phyloP scores from a whole-genome alignment of 345 rosid species.

The Euphorbia lathyris region DNA sequence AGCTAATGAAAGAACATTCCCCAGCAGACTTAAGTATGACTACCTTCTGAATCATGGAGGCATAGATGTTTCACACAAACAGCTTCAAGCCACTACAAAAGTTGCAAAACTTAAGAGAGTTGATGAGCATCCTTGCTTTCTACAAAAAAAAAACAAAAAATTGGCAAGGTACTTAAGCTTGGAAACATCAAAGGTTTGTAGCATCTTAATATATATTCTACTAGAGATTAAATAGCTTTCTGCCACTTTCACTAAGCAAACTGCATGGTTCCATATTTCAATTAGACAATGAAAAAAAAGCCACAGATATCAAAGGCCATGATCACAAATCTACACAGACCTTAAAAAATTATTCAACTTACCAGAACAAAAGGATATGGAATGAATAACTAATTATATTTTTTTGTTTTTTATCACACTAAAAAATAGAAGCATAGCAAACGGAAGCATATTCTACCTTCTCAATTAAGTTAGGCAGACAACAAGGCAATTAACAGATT shows the following conservation, averaged over 20 bases:
- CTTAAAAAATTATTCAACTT: slow-evolving; percentile 9
- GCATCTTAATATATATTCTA: slow-evolving; percentile 44
- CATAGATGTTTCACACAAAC: slow-evolving; percentile 66
- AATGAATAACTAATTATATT: not conserved
- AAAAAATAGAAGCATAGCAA: not conserved
- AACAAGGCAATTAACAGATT: not conserved
- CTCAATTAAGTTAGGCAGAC: not conserved
- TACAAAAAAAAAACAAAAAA: too few species aligned
- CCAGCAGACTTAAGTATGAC: slow-evolving; percentile 8
- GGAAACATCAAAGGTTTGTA: slow-evolving; percentile 45
- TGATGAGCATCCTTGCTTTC: slow-evolving; percentile 60
- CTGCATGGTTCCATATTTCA: slow-evolving; percentile 44
- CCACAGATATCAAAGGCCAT: too few species aligned
- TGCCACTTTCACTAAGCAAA: slow-evolving; percentile 29
- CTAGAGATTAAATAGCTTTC: slow-evolving; percentile 62
- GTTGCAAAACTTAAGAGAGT: slow-evolving; percentile 46
- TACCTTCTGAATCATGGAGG: slow-evolving; percentile 80
- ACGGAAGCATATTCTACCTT: not conserved
- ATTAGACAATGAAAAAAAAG: slow-evolving; percentile 56
- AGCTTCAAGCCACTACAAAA: slow-evolving; percentile 54
- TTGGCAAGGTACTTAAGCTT: slow-evolving; percentile 60
- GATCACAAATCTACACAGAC: too few species aligned
- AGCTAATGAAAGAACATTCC: not conserved
- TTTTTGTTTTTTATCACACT: too few species aligned
- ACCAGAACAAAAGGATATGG: not conserved